Evolutionary conservation across 257 asterid genomes (phyloP), one percentile per base, ranked within the genome.

Genomic region (Eucommia ulmoides): DNA sequence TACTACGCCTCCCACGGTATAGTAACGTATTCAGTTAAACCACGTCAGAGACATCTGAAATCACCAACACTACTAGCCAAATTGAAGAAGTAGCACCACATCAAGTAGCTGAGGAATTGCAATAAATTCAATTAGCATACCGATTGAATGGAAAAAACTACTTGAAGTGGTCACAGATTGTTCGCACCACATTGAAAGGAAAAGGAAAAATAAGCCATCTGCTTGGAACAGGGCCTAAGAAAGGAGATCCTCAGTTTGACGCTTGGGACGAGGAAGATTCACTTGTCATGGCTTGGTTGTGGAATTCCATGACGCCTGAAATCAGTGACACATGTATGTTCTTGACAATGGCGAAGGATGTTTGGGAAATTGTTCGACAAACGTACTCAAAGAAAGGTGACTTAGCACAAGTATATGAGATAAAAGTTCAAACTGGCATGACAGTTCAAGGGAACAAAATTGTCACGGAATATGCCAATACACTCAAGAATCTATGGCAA

Each of bases 401-500:
- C 16, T 22, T 18, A 8, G 49, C 50, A 15, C 23, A 38, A 25
- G 19, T 54, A 8, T 54, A 54, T 20, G 50, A 53, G 20, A 41
- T 53, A 7, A 53, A 35, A 41, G 20, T 22, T 18, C 33, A 53
- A 29, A 53, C 49, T 7, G 26, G 20, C 0, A 14, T 8, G 19
- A 41, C 47, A 20, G 38, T 33, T 9, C 49, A 54, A 9, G 54
- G 41, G 15, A 54, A n/a, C 22, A 41, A 38, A 22, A 18, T n/a
- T 16, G 22, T 54, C 9, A 41, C 38, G 8, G 59, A 54, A 8
- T 54, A 54, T 1, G 35, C 59, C 17, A 41, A 22, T 41, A 29
- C n/a, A 8, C 41, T 41, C 7, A 24, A 54, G 17, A 42, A 42
- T 38, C 24, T 23, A 5, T 54, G 60, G 51, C 60, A 54, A 24